These are phyloP conservation scores for Cytospora leucostoma DNA, from an alignment of 2,329 filamentous ascomycete species.

Conservation along the genomic window DNA sequence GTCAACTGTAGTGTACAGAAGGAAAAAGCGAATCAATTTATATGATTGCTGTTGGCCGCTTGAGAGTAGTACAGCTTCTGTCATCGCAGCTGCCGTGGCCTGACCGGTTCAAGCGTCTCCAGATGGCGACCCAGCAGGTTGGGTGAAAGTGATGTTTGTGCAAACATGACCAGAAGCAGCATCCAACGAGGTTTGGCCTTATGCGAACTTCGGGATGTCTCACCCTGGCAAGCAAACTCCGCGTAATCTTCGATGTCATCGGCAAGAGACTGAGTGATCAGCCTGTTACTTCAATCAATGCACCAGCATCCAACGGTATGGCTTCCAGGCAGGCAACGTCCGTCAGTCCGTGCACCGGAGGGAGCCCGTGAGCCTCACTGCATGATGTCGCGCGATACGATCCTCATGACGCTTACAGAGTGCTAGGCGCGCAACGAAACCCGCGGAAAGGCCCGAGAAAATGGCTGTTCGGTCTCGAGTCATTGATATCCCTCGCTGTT, in stretches of 20 bases:
- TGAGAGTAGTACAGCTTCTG: slow-evolving; percentile 3
- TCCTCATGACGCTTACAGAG: neutral
- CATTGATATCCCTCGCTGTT: slow-evolving; percentile 10
- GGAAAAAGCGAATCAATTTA: neutral
- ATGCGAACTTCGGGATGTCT: slow-evolving; percentile 9
- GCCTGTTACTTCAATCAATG: neutral
- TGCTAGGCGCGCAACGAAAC: neutral
- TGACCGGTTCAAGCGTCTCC: neutral
- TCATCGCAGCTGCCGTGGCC: neutral
- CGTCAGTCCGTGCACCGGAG: neutral
- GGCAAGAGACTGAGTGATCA: neutral
- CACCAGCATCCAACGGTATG: neutral
- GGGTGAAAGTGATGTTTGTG: slow-evolving; percentile 4
- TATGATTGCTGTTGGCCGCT: neutral
- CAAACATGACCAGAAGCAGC: neutral
- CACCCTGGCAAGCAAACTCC: slow-evolving; percentile 1
- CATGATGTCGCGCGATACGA: neutral
- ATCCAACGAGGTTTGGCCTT: slow-evolving; percentile 3
- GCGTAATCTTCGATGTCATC: neutral
- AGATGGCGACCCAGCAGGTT: slow-evolving; percentile 3
- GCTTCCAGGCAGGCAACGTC: neutral
- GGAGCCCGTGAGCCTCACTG: neutral
- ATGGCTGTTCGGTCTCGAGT: slow-evolving; percentile 3
- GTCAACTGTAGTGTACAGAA: neutral
- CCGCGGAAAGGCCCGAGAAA: neutral